These are phyloP conservation scores for Fraxinus nigra DNA, from an alignment of 305 asterid genomes.

Conservation along the genomic window DNA sequence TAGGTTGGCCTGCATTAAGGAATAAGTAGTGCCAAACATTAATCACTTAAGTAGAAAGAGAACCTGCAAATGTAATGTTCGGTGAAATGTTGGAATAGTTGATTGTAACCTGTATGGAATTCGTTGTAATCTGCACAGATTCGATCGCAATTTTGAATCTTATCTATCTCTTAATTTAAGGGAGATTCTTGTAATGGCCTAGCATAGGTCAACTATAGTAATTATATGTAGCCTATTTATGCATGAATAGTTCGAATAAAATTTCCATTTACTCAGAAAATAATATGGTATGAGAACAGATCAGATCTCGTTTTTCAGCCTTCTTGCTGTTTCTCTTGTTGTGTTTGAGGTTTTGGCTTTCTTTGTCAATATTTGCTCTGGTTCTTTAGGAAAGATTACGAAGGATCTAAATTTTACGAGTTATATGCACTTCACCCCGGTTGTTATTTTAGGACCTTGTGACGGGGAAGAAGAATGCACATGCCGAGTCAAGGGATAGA, in stretches of 20 bases:
- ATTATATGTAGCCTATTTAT: background rate
- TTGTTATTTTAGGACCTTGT: background rate
- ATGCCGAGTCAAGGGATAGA: background rate
- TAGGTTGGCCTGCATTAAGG: constrained; percentile 81
- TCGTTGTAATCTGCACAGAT: background rate
- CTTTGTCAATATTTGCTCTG: background rate
- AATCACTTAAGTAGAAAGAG: background rate
- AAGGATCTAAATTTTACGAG: background rate
- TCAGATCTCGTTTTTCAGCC: background rate
- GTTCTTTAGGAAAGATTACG: background rate
- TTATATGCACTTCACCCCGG: background rate
- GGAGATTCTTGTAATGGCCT: background rate
- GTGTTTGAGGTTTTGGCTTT: background rate
- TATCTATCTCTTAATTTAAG: background rate
- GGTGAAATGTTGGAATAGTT: background rate
- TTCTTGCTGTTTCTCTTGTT: background rate
- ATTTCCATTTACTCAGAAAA: background rate
- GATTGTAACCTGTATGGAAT: background rate
- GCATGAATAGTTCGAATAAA: background rate
- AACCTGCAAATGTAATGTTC: background rate
- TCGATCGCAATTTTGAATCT: background rate
- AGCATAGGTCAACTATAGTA: background rate
- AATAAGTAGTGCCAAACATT: background rate
- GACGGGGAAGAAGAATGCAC: background rate
- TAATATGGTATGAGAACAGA: background rate